A percentile compares a stretch with the other conserved stretches of the same genome.
Conservation (phyloP, 2,329 filamentous ascomycete species). For the Aspergillus vadensis region DNA sequence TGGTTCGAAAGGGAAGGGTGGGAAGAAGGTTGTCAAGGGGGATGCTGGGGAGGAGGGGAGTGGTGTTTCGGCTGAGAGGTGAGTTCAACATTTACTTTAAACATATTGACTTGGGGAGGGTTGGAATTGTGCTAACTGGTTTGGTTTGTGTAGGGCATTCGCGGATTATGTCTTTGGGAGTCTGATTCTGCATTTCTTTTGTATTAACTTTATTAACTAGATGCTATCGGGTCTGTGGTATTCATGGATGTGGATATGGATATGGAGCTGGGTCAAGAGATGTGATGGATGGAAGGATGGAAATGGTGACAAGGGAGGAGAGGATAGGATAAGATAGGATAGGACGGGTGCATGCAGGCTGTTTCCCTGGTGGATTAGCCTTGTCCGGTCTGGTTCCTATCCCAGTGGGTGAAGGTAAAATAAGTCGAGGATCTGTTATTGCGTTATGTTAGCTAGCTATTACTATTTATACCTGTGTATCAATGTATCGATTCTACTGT, state of each 20-base stretch:
- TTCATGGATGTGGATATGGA: background rate
- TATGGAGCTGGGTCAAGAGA: too few relatives aligned
- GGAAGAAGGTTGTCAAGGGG: constrained; percentile 23
- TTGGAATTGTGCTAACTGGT: background rate
- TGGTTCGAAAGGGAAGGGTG: constrained; percentile 29
- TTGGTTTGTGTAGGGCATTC: constrained; percentile 68
- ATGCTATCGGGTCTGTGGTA: background rate
- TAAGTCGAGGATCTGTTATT: background rate
- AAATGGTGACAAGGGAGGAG: background rate
- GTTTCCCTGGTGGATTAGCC: constrained; percentile 12
- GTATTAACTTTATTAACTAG: constrained; percentile 99
- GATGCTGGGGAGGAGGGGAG: constrained; percentile 7
- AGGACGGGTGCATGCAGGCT: background rate
- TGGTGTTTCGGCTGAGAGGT: constrained; percentile 46
- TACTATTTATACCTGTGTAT: background rate
- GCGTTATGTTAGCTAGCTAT: background rate
- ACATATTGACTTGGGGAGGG: background rate
- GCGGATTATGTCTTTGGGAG: constrained; percentile 95
- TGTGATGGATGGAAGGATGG: constrained; percentile 11
- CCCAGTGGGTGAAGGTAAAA: background rate
- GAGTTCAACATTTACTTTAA: constrained; percentile 16
- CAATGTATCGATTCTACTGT: background rate
- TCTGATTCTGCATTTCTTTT: constrained; percentile 96
- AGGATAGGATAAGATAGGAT: background rate
- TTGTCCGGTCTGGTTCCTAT: background rate